Conservation (phyloP, 1,139 yeast species). For the Suzukiozyma palmioleophila region DNA sequence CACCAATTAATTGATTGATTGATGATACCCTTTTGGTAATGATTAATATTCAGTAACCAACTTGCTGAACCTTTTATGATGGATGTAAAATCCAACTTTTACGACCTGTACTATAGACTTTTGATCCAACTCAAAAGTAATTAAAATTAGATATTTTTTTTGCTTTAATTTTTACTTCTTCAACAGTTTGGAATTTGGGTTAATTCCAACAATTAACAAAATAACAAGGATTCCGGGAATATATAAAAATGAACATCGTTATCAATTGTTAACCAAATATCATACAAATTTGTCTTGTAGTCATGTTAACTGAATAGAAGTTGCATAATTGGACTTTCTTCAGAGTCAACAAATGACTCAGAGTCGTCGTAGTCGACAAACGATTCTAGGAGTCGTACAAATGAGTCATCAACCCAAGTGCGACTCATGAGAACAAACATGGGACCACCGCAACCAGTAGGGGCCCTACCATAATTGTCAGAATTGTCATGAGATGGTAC, state of each 20-base stretch:
- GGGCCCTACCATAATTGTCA: too few species aligned
- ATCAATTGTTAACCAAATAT: slow-evolving; percentile 1
- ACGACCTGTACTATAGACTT: slow-evolving; percentile 5
- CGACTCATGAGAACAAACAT: too few species aligned
- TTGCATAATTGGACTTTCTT: too few species aligned
- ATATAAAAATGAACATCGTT: slow-evolving; percentile 3
- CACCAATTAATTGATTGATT: slow-evolving; percentile 17
- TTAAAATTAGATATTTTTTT: slow-evolving; percentile 4
- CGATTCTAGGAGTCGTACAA: too few species aligned
- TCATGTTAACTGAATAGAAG: too few species aligned
- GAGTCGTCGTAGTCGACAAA: too few species aligned
- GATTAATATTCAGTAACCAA: not conserved
- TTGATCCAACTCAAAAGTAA: slow-evolving; percentile 8
- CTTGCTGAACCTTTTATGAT: not conserved
- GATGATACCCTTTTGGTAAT: not conserved
- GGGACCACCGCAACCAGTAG: too few species aligned
- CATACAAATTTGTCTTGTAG: too few species aligned
- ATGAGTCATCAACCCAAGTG: too few species aligned
- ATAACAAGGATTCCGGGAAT: slow-evolving; percentile 2
- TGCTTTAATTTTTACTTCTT: slow-evolving; percentile 4
- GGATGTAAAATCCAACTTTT: slow-evolving; percentile 9
- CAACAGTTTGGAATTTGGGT: slow-evolving; percentile 2
- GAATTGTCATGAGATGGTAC: too few species aligned
- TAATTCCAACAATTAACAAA: slow-evolving; percentile 7
- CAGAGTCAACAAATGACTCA: too few species aligned